Conservation (phyloP, 257 asterid genomes). For the Anisodus acutangulus region DNA sequence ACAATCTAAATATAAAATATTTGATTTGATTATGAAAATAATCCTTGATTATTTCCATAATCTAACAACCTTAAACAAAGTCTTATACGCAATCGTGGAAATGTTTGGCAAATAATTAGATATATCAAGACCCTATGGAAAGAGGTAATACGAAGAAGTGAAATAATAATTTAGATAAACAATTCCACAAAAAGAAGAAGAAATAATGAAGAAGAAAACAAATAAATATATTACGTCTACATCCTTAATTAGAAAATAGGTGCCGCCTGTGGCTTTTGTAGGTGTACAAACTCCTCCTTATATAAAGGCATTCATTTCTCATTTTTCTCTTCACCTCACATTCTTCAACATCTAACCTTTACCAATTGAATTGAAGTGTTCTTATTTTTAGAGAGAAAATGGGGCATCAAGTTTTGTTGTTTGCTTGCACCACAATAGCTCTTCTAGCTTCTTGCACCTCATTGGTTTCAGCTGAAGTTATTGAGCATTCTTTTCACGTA, state of each 20-base stretch:
- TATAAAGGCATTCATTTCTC: constrained; percentile 24
- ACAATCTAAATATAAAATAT: no score
- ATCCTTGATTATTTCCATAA: no score
- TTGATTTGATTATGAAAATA: no score
- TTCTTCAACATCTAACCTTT: not conserved
- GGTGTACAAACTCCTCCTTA: not conserved
- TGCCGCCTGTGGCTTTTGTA: not conserved
- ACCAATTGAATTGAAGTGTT: not conserved
- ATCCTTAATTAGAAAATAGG: constrained; percentile 14
- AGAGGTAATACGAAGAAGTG: not conserved
- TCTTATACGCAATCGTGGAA: constrained; percentile 6
- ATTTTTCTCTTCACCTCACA: not conserved
- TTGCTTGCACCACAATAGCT: not conserved
- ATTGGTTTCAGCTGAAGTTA: constrained; percentile 21
- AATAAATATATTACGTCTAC: not conserved
- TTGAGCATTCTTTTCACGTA: constrained; percentile 32
- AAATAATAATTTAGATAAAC: not conserved
- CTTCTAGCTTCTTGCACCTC: constrained; percentile 16
- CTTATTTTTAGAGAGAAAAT: constrained; percentile 1
- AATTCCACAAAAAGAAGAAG: not conserved
- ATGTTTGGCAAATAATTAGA: constrained; percentile 13
- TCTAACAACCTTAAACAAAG: not conserved
- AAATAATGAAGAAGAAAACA: not conserved
- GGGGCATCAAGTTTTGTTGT: constrained; percentile 19
- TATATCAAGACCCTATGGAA: not conserved